Evolutionary conservation across 2,329 filamentous ascomycete species (phyloP).

Genomic region (Stagonosporopsis vannaccii): DNA sequence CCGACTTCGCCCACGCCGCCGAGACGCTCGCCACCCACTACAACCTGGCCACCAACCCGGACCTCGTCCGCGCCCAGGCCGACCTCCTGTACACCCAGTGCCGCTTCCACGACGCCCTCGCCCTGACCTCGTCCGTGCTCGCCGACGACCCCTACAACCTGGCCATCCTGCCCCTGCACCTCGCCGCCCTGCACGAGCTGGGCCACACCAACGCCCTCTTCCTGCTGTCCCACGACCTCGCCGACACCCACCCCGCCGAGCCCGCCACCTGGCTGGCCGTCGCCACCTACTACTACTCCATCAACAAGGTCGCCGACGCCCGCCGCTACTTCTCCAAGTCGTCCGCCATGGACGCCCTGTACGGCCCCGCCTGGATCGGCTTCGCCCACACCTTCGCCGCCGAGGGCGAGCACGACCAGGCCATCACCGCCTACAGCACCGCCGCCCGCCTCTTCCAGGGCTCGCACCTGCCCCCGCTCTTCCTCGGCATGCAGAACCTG

Average conservation of each 20-base stretch:
- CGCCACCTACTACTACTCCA: slow-evolving; percentile 91
- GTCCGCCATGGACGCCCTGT: slow-evolving; percentile 96
- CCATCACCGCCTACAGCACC: slow-evolving; percentile 96
- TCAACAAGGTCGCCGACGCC: slow-evolving; percentile 88
- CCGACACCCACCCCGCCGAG: slow-evolving; percentile 89
- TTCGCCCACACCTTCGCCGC: slow-evolving; percentile 98
- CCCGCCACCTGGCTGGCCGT: slow-evolving; percentile 94
- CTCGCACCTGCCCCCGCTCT: slow-evolving; percentile 93
- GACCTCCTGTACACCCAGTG: slow-evolving; percentile 95
- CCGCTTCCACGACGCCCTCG: slow-evolving; percentile 85
- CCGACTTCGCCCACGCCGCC: slow-evolving; percentile 81
- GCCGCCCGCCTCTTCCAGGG: slow-evolving; percentile 95
- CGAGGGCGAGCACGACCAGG: slow-evolving; percentile 97
- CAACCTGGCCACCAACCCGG: slow-evolving; percentile 82
- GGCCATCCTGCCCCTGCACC: slow-evolving; percentile 84
- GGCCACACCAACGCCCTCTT: slow-evolving; percentile 88
- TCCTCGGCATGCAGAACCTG: slow-evolving; percentile 97
- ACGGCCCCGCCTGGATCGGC: slow-evolving; percentile 96
- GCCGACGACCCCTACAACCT: slow-evolving; percentile 89
- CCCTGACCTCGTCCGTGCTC: slow-evolving; percentile 83
- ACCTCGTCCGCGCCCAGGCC: slow-evolving; percentile 87
- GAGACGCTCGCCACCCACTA: slow-evolving; percentile 95
- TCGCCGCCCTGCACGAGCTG: slow-evolving; percentile 90
- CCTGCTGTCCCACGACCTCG: slow-evolving; percentile 88
- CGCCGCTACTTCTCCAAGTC: slow-evolving; percentile 97